Base-by-base conservation (phyloP, 306 rosid species). In the Malus sieversii region DNA sequence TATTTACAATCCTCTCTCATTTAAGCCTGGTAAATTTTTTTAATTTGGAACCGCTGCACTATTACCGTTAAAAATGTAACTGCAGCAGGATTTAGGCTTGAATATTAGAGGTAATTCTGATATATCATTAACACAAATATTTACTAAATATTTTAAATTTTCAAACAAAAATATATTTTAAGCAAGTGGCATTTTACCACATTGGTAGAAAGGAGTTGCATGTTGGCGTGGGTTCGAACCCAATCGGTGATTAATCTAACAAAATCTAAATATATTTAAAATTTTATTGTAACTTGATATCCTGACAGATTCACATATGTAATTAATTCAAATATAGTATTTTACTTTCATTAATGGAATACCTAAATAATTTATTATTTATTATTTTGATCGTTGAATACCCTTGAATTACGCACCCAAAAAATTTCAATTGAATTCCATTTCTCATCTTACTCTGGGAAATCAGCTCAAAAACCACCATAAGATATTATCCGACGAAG, bases 171-270 rank as follows among this genome's bases (percentile, higher is more conserved):
- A 35, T 35, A 35, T 35, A 35, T 35, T 35, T 35, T 35, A 6
- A 6, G 40, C 40, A 35, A 35, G 40, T 6, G 8, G 40, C 2
- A 0, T 35, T 35, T 35, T 35, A 35, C 40, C 3, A 35, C 40
- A 35, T 6, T 1, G 9, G 40, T 35, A 35, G 8, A 7, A 35
- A 35, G 2, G 9, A 35, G 40, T 35, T 35, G 2, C 3, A 35
- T 35, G 7, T 33, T 33, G 9, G 8, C 2, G 1, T 35, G 9
- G 9, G 9, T 35, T 6, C 40, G 8, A 35, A 6, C 8, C 8
- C 9, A 35, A 0, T 35, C 0, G 2, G 0, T 33, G 2, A 0
- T 0, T 35, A 6, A 6, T 6, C 2, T 35, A 35, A 35, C 9
- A 35, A 35, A 35, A 35, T 35, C 2, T 6, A 52, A 18, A 52